Base-by-base conservation (phyloP, 176 grass and related monocot species). In the Eleusine indica region DNA sequence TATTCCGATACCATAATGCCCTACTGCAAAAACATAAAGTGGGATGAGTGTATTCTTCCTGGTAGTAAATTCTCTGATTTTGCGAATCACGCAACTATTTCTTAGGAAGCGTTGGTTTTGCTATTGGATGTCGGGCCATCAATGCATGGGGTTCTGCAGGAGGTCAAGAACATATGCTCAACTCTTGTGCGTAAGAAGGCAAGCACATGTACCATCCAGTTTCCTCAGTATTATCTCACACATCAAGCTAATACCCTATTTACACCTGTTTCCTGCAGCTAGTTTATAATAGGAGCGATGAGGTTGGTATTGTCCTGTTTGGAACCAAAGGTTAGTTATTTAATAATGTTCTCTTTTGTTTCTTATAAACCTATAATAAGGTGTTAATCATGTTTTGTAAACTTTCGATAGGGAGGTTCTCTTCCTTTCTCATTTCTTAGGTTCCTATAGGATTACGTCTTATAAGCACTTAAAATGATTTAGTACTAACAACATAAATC, bases 151-250 rank as follows among this genome's bases (percentile, higher is more conserved):
- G 93, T 88, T 25, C 89, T 98, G 83, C 89, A 58, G 15, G 80
- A 98, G 70, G 83, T 98, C 28, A 86, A 94, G 46, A 92, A 66
- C 61, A 30, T 95, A 77, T 93, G 89, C 89, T 94, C 83, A 0
- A 91, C 88, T 70, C 89, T 98, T 40, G 84, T 94, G 70, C 87
- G 85, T 83, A 98, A 98, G 91, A 95, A 95, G 96, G 96, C 73
- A 83, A 90, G 90, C 25, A 15, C 62, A 48, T 61, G 9, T 38
- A 68, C 41, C 19, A 69, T 37, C 25, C 8, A 41, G 0, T 16
- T 25, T 47, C 35, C 66, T 62, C 15, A 1, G 7, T 57, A 14
- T 76, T 48, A 25, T 60, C 74, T 73, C 10, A 40, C 44, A 17
- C 28, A 46, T 41, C 52, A 67, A 49, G 71, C 52, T 86, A 66